Evolutionary conservation across 2,329 filamentous ascomycete species (phyloP), one percentile per base, ranked within the genome.

Genomic region (Trichoderma sp.): DNA sequence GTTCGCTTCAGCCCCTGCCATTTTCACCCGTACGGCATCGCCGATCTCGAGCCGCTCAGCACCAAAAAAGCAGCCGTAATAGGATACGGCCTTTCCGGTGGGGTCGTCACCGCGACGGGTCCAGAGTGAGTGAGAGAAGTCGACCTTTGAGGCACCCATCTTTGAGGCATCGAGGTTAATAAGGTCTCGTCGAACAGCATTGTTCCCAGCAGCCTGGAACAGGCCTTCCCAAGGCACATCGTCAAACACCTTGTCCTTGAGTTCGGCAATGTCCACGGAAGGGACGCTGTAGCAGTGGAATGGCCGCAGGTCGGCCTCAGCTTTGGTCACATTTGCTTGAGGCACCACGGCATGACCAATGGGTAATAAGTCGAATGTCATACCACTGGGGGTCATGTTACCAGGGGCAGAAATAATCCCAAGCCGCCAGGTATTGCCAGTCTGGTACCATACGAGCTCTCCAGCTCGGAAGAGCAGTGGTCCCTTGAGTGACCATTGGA

Each of bases 211-310:
- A 25, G 71, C 70, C 22, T 73, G 74, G 53, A 83, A 76, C 48
- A 80, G 70, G 3, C 70, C 70, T 7, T 80, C 76, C 84, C 84
- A 86, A 10, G 78, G 73, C 13, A 84, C 74, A 4, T 80, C 75
- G 13, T 82, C 79, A 70, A 83, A 81, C 1, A 75, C 69, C 56
- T 78, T 78, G 19, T 79, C 77, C 66, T 77, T 78, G 6, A 84
- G 72, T 4, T 81, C 78, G 1, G 78, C 71, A 10, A 82, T 72
- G 12, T 74, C 73, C 9, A 84, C 78, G 2, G 76, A 75, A 0
- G 84, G 84, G 1, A 86, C 83, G 12, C 81, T 84, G 67, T 84
- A 86, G 12, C 84, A 83, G 45, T 84, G 78, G 70, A 84, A 86
- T 1, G 84, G 84, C 3, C 84, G 80, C 71, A 85, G 78, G 19